phyloP scores from a whole-genome alignment of 2,329 filamentous ascomycete species.

The Pseudocercospora musae region DNA sequence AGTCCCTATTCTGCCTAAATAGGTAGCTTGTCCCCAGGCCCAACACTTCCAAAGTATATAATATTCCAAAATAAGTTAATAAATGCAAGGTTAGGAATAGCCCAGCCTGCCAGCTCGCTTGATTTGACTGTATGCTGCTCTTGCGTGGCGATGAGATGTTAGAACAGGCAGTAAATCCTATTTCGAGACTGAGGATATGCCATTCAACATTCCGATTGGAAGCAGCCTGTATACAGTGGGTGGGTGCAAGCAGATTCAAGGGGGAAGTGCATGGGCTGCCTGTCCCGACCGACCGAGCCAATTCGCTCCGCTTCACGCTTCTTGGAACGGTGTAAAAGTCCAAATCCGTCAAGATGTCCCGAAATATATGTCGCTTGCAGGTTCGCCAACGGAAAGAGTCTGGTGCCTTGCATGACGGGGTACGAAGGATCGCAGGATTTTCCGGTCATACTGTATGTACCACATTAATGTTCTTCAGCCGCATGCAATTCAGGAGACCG shows the following conservation, averaged over 20 bases:
- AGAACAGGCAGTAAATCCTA: constrained; percentile 3
- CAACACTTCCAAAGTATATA: too few species aligned
- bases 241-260: constrained; percentile 7
- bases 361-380: background rate
- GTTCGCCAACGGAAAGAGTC: background rate
- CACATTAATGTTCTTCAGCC: background rate
- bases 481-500: background rate
- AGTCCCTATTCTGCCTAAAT: too few species aligned
- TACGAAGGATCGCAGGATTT: background rate
- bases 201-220: constrained; percentile 6
- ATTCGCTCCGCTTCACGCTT: background rate
- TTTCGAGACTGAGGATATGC: background rate
- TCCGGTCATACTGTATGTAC: background rate
- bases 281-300: constrained; percentile 6
- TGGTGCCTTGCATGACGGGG: background rate
- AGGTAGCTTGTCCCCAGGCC: too few species aligned
- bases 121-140: constrained; percentile 4
- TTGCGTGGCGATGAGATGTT: background rate
- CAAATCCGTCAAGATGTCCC: background rate
- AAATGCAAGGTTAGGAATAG: too few species aligned
- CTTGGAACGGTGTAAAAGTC: background rate
- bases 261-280: constrained; percentile 13
- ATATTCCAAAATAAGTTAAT: too few species aligned
- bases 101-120: too few species aligned
- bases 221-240: constrained; percentile 16